Evolutionary conservation across 208 protist species (phyloP), one percentile per base, ranked within the genome.

Genomic region (Leishmania martiniquensis): DNA sequence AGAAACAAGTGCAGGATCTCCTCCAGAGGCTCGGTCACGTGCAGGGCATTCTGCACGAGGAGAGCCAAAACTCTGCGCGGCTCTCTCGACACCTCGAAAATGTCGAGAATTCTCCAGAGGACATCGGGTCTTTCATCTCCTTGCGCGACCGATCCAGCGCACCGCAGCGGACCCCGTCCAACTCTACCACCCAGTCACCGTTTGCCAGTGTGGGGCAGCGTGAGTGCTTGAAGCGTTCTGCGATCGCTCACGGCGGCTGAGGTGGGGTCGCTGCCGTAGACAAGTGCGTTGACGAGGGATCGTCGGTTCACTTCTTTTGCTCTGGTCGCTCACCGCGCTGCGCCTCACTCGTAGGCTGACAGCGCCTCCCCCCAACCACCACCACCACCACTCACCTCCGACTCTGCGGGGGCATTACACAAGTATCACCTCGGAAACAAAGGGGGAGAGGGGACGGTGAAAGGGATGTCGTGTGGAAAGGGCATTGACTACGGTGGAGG

Each of bases 61-160:
- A 83, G 59, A 75, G 66, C 1, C 42, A 57, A 55, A 77, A 66
- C 66, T 83, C 73, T 0, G 54, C 55, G 20, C 79, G 73, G 0
- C 79, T 78, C 47, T 78, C 73, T n/a, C 66, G 25, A 20, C 79
- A 83, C 37, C 68, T 83, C n/a, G 72, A 65, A 22, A 54, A 45
- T 34, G 2, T 74, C 29, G 73, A 63, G 20, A 52, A 59, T 20
- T 57, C 79, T 1, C 79, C 65, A n/a, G 57, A 59, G 9, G 73
- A 83, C 51, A 49, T 75, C 17, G 66, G 15, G 13, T 37, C 73
- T 1, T 71, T 83, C 25, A 69, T 75, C 57, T 12, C 79, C 4
- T 52, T 78, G 9, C 75, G 71, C 10, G 79, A 78, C 47, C 52
- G 71, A 29, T 68, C 47, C 29, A 10, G 44, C 13, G 52, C 44